phyloP scores from a whole-genome alignment of 441 rosid species.

The Macaranga tanarius region DNA sequence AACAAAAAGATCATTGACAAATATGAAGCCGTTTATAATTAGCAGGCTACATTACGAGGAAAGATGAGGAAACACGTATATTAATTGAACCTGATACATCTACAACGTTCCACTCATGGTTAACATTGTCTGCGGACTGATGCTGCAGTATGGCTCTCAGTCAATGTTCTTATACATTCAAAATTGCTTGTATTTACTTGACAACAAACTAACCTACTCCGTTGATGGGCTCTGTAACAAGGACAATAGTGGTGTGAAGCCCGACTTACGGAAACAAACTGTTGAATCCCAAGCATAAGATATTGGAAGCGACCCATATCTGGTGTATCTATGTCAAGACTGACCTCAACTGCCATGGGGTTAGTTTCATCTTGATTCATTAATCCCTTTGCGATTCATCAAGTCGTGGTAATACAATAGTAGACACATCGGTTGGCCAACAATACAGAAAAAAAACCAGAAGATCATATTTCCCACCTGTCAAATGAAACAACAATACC shows the following conservation, averaged over 20 bases:
- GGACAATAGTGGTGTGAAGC: background rate
- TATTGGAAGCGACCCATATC: conserved; percentile 10
- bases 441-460: conserved; percentile 92
- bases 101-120: conserved; percentile 4
- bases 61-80: background rate
- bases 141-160: background rate
- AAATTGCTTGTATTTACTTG: conserved; percentile 23
- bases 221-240: background rate
- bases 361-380: conserved; percentile 22
- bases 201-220: background rate
- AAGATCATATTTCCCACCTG: conserved; percentile 98
- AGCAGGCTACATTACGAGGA: background rate
- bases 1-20: too few relatives aligned
- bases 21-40: too few relatives aligned
- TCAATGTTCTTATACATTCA: conserved; percentile 16
- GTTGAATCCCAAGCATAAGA: background rate
- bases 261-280: too few relatives aligned
- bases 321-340: background rate
- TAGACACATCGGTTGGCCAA: conserved; percentile 95
- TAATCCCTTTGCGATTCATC: conserved; percentile 73
- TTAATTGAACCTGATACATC: conserved; percentile 4
- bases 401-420: conserved; percentile 93
- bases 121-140: background rate
- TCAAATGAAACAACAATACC: background rate
- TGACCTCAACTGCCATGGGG: background rate